Conservation (phyloP, 768 basidiomycete genomes). For the Pleurotus tuoliensis region DNA sequence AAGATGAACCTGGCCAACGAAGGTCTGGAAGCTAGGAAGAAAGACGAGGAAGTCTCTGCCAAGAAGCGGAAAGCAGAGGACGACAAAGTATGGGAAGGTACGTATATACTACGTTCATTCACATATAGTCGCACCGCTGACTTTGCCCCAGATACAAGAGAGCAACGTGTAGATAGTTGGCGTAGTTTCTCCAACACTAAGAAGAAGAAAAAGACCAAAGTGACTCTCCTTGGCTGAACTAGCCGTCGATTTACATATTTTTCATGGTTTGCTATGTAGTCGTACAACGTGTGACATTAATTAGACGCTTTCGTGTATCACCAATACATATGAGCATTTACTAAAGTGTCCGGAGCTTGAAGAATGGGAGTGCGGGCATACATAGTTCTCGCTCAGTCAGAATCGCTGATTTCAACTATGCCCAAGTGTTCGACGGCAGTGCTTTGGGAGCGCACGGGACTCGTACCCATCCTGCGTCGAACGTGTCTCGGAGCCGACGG, state of each 20-base stretch:
- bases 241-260: constrained; percentile 17
- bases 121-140: no score
- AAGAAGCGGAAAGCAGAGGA: constrained; percentile 88
- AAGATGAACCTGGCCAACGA: constrained; percentile 92
- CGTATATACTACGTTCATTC: constrained; percentile 7
- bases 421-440: constrained; percentile 28
- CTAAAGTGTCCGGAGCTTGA: no score
- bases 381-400: constrained; percentile 27
- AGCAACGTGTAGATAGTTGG: constrained; percentile 84
- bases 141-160: constrained; percentile 53
- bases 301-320: constrained; percentile 1
- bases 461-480: constrained; percentile 31
- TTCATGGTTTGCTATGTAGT: constrained; percentile 11
- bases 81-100: constrained; percentile 88
- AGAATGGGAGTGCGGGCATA: no score
- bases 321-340: no score
- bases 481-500: constrained; percentile 49
- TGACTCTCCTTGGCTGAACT: constrained; percentile 58
- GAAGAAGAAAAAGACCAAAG: constrained; percentile 84
- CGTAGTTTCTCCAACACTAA: constrained; percentile 64
- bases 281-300: constrained; percentile 9
- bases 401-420: constrained; percentile 59
- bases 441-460: constrained; percentile 10
- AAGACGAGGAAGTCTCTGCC: constrained; percentile 76
- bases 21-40: constrained; percentile 88